A percentile compares a stretch with the other conserved stretches of the same genome.
Conservation (phyloP, 163 green algal species). For the Scenedesmus sp. region DNA sequence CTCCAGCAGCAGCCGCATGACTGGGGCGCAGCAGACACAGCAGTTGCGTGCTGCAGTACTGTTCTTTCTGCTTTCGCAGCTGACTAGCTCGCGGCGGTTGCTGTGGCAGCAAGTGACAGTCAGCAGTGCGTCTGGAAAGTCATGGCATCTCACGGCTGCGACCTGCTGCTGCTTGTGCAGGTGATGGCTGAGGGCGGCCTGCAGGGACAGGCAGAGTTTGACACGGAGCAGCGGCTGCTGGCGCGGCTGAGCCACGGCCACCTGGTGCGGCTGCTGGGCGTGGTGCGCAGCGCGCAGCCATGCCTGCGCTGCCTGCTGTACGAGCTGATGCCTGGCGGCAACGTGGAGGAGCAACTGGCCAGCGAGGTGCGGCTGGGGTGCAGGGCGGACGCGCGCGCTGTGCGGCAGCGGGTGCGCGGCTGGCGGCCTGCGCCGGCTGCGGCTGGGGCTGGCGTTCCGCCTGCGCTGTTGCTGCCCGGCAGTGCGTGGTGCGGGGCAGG, state of each 20-base stretch:
- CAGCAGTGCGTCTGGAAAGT: too few species aligned
- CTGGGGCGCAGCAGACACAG: background rate
- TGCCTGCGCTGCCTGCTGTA: slow-evolving; percentile 48
- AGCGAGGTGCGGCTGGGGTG: slow-evolving; percentile 1
- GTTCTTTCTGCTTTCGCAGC: too few species aligned
- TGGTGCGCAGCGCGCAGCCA: slow-evolving; percentile 16
- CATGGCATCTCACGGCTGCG: too few species aligned
- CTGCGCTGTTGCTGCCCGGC: background rate
- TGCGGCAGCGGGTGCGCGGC: background rate
- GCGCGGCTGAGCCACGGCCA: slow-evolving; percentile 27
- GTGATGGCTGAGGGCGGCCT: slow-evolving; percentile 47
- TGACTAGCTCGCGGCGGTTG: too few species aligned
- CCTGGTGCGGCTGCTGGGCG: slow-evolving; percentile 45
- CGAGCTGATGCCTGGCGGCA: slow-evolving; percentile 50
- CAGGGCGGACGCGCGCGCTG: background rate
- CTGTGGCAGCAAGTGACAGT: background rate
- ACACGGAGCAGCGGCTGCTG: slow-evolving; percentile 46
- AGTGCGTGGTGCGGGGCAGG: too few species aligned
- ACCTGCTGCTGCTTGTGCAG: background rate
- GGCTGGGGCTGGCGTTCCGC: background rate
- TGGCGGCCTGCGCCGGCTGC: background rate
- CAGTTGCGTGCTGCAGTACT: too few species aligned
- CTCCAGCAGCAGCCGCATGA: background rate
- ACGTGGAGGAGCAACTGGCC: slow-evolving; percentile 45
- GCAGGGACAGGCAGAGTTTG: slow-evolving; percentile 44